Percentiles rank a stretch among this genome's conserved stretches.
Conservation (phyloP, 2,329 filamentous ascomycete genomes). For the Mollisiaceae sp. region DNA sequence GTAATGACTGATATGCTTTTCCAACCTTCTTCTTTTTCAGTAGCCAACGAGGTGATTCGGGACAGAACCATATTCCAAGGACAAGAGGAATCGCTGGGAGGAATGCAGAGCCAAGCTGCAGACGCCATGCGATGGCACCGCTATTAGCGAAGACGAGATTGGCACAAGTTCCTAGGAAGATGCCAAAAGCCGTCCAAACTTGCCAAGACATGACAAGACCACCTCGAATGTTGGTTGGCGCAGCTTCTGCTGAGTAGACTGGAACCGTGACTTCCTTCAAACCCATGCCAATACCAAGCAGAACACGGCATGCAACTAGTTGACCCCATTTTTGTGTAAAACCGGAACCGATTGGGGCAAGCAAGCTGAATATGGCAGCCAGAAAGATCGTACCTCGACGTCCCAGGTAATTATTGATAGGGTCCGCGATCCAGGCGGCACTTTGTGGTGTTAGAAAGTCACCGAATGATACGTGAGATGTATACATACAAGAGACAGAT, state of each 20-base stretch:
- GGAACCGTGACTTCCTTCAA: conserved; percentile 55
- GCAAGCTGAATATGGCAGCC: conserved; percentile 64
- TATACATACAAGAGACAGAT: conserved; percentile 46
- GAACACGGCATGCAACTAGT: conserved; percentile 56
- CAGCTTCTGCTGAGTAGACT: conserved; percentile 59
- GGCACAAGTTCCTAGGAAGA: conserved; percentile 52
- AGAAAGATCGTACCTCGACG: conserved; percentile 76
- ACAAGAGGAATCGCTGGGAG: conserved; percentile 63
- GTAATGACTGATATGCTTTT: conserved; percentile 62
- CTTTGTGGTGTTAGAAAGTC: conserved; percentile 32
- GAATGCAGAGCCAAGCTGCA: conserved; percentile 69
- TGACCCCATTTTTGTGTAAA: conserved; percentile 63
- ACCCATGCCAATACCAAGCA: conserved; percentile 67
- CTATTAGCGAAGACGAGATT: conserved; percentile 57
- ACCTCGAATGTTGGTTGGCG: conserved; percentile 57
- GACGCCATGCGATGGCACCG: conserved; percentile 62
- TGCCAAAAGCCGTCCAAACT: conserved; percentile 68
- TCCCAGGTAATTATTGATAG: conserved; percentile 66
- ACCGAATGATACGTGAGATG: neutral
- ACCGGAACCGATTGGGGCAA: conserved; percentile 62
- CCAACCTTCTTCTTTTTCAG: conserved; percentile 49
- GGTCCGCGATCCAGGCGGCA: conserved; percentile 71
- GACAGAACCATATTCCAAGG: conserved; percentile 67
- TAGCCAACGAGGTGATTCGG: conserved; percentile 63
- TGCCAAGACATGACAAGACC: conserved; percentile 86